Evolutionary conservation across 805 yeast species (phyloP), one percentile per base, ranked within the genome.

Genomic region (Wickerhamomyces bisporus): DNA sequence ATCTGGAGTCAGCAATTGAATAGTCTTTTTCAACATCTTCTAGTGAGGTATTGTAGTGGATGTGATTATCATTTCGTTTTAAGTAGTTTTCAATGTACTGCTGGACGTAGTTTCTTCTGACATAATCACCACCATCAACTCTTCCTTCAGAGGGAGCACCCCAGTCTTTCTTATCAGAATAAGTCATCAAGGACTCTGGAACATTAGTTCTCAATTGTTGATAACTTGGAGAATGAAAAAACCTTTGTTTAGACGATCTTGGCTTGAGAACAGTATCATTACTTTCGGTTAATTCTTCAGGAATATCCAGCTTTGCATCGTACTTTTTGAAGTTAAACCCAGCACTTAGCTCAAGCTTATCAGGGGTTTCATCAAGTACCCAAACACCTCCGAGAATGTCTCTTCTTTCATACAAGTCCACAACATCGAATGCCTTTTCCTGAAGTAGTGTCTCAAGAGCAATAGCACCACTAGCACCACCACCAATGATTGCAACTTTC

Each of bases 41-140:
- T n/a, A n/a, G n/a, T n/a, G n/a, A n/a, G n/a, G n/a, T n/a, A n/a
- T n/a, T n/a, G n/a, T n/a, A n/a, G n/a, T n/a, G n/a, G n/a, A 70
- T 42, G 5, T 52, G 44, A 7, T 56, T 57, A 6, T 43, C 8
- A 33, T 47, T 35, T 38, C 63, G 51, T 2, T 39, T 14, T 16
- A 73, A 49, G 49, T 80, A 84, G 12, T 58, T 43, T 30, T 65
- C 60, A 36, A 85, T 52, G 56, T 85, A 86, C 19, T 68, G 46
- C 26, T 68, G 65, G 9, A 85, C 84, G 16, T 73, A 79, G 1
- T 49, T 39, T 36, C 87, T 68, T 7, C 55, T 48, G 54, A 55
- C 9, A 79, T 77, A 53, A 70, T 52, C 28, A 64, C 73, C 32
- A 61, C 52, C 26, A 52, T 55, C 54, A 15, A 30, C 17, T 4